Conservation (phyloP, 345 rosid genomes). For the Citrus cavaleriei region DNA sequence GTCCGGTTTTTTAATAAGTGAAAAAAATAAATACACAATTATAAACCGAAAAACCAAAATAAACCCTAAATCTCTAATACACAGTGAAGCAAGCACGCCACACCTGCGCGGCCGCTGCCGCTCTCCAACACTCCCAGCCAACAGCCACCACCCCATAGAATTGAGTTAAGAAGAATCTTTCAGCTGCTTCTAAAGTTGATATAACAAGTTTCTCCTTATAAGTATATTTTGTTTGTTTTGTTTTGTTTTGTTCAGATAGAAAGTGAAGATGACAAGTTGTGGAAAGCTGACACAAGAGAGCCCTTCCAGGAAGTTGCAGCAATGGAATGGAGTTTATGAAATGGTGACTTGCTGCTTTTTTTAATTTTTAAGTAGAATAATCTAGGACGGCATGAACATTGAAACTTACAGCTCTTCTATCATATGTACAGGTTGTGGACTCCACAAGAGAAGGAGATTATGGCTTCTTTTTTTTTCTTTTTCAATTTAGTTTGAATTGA, state of each 20-base stretch:
- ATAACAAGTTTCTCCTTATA: background rate
- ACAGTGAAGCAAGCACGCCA: too few relatives aligned
- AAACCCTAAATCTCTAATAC: too few relatives aligned
- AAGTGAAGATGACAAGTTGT: constrained; percentile 56
- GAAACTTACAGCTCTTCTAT: background rate
- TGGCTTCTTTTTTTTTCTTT: constrained; percentile 26
- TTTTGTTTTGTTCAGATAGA: constrained; percentile 41
- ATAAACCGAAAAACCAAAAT: too few relatives aligned
- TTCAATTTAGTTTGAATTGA: too few relatives aligned
- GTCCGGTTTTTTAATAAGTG: too few relatives aligned
- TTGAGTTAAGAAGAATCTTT: too few relatives aligned
- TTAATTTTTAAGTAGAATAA: too few relatives aligned
- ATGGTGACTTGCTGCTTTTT: constrained; percentile 33
- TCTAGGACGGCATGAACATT: background rate
- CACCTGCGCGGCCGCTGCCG: too few relatives aligned
- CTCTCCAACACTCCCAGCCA: too few relatives aligned
- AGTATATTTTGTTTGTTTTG: too few relatives aligned
- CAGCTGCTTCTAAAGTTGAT: too few relatives aligned
- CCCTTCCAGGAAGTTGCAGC: constrained; percentile 41
- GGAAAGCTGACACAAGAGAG: constrained; percentile 57
- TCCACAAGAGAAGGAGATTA: constrained; percentile 78
- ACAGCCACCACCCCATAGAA: background rate
- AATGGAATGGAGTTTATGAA: constrained; percentile 51
- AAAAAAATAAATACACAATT: too few relatives aligned
- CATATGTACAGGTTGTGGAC: constrained; percentile 54